Base-by-base conservation (phyloP, 2,329 filamentous ascomycete genomes). In the Aureobasidium pullulans region DNA sequence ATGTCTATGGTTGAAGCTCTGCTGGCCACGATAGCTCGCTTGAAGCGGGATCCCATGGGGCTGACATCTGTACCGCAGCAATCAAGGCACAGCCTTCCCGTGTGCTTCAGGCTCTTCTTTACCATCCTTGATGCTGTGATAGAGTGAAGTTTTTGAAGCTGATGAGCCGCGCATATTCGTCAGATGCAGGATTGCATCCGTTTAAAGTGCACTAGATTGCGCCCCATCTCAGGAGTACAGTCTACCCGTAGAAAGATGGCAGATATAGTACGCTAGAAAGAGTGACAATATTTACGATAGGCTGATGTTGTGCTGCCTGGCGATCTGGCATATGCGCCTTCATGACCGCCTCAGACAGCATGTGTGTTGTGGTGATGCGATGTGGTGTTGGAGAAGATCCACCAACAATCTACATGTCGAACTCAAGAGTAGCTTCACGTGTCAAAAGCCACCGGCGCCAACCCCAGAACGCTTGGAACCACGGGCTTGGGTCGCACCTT, bases 401-500 rank as follows among this genome's bases (percentile, higher is more conserved):
- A 10, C 13, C 40, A 29, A 8, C 23, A 29, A 16, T 40, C 11
- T 37, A 56, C 49, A 32, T 29, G 6, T 56, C 40, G 8, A 46
- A 37, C 37, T 44, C 16, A 32, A 52, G 15, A 28, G 48, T 8
- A 39, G 48, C 19, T 34, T 40, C 49, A 52, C 50, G 52, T 56
- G 52, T 46, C 2, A 37, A 9, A 56, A 56, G 52, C 52, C 52
- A 56, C 40, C 34, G 19, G 50, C n/a, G 39, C 29, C 52, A 46
- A 44, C 52, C 52, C 52, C 40, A 44, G 31, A 13, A 56, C 40
- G 39, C 36, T 46, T 43, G 39, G 52, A 56, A 44, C 52, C 52
- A 46, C 19, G 40, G 52, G 32, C 31, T 29, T 19, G 52, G 52
- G 52, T 56, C 52, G 40, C 31, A 29, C 29, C 31, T 56, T 29